Evolutionary conservation across 345 rosid species (phyloP).

Genomic region (Lepidium africanum): DNA sequence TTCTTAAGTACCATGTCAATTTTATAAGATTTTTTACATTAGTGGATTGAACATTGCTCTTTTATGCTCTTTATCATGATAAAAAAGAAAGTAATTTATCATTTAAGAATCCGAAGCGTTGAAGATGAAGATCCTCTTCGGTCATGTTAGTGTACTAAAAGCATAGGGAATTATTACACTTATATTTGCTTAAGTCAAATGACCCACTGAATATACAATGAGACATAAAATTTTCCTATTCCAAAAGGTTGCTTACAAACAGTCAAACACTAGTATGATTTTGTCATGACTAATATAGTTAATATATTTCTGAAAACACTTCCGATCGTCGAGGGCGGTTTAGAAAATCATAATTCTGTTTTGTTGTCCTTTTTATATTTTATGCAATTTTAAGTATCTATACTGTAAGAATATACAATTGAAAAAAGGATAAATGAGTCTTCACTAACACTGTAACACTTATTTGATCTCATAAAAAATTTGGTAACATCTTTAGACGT

Average conservation of each 20-base stretch:
- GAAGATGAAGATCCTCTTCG: neutral
- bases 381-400: no score
- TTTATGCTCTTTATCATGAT: constrained; percentile 13
- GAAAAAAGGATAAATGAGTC: neutral
- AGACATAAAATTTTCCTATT: neutral
- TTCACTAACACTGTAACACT: no score
- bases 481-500: no score
- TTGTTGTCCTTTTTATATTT: neutral
- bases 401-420: no score
- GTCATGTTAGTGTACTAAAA: constrained; percentile 7
- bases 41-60: constrained; percentile 11
- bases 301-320: neutral
- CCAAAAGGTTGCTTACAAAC: neutral
- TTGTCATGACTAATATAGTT: no score
- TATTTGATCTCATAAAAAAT: no score
- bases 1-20: neutral
- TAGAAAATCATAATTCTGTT: neutral
- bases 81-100: neutral
- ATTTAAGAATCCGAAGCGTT: neutral
- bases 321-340: neutral
- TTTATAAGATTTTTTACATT: neutral
- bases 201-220: constrained; percentile 5
- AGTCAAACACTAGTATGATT: neutral
- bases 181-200: constrained; percentile 7
- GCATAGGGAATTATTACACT: neutral